These are phyloP conservation scores for Gnomoniopsis sp. DNA, from an alignment of 2,329 filamentous ascomycete genomes.

Conservation along the genomic window DNA sequence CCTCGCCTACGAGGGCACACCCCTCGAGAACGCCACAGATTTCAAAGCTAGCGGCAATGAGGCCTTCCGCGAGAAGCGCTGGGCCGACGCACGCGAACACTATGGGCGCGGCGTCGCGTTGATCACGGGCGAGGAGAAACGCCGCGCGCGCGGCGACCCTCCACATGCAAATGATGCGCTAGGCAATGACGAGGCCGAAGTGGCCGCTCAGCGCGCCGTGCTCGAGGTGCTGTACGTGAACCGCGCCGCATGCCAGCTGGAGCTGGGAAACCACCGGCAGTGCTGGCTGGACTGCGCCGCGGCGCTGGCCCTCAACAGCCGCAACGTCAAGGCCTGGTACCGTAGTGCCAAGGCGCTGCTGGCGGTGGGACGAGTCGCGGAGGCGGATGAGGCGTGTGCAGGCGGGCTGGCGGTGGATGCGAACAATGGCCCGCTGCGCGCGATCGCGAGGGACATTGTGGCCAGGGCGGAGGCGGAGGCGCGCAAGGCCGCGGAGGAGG, in stretches of 20 bases:
- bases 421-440: slow-evolving; percentile 63
- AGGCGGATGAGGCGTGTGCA: slow-evolving; percentile 76
- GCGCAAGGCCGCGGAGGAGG: slow-evolving; percentile 35
- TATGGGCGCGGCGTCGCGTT: slow-evolving; percentile 84
- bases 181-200: slow-evolving; percentile 47
- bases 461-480: slow-evolving; percentile 46
- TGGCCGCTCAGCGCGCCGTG: slow-evolving; percentile 56
- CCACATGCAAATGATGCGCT: not conserved
- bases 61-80: slow-evolving; percentile 69
- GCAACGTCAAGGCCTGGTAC: slow-evolving; percentile 88
- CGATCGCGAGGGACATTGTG: slow-evolving; percentile 61
- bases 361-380: slow-evolving; percentile 70
- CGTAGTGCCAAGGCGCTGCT: slow-evolving; percentile 76
- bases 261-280: slow-evolving; percentile 82
- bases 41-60: slow-evolving; percentile 96
- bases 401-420: slow-evolving; percentile 72
- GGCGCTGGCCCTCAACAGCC: slow-evolving; percentile 72
- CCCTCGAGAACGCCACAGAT: slow-evolving; percentile 74
- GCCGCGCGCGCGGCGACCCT: slow-evolving; percentile 36
- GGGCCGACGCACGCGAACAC: slow-evolving; percentile 83
- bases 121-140: slow-evolving; percentile 60
- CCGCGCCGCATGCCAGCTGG: slow-evolving; percentile 84
- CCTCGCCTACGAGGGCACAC: slow-evolving; percentile 87
- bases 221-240: slow-evolving; percentile 81
- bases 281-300: slow-evolving; percentile 82